A percentile compares a stretch with the other conserved stretches of the same genome.
These are phyloP conservation scores for Myrica gale DNA, from an alignment of 306 rosid species.

Conservation along the genomic window DNA sequence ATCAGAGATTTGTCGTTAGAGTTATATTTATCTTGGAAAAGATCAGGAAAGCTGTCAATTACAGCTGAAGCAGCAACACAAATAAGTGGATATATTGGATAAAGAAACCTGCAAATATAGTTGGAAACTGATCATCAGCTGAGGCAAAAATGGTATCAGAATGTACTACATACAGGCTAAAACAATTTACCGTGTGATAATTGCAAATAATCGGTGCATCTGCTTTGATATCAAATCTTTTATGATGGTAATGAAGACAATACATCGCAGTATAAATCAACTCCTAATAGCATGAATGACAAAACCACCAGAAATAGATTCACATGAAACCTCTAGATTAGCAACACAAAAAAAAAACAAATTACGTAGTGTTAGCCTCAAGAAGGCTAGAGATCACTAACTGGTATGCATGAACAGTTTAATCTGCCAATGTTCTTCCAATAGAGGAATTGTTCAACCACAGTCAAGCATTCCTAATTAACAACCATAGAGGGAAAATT, in stretches of 20 bases:
- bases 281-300: neutral
- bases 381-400: neutral
- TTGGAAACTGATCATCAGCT: neutral
- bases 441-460: neutral
- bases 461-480: neutral
- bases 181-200: neutral
- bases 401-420: neutral
- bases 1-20: slow-evolving; percentile 35
- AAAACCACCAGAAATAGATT: neutral
- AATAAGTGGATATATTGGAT: slow-evolving; percentile 92
- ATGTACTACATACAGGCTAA: neutral
- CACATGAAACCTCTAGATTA: neutral
- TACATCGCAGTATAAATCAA: neutral
- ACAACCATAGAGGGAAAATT: neutral
- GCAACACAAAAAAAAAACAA: neutral
- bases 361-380: neutral
- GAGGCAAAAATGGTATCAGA: neutral
- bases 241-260: neutral
- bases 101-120: slow-evolving; percentile 71
- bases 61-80: slow-evolving; percentile 97
- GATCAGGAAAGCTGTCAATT: slow-evolving; percentile 91
- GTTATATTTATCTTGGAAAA: slow-evolving; percentile 68
- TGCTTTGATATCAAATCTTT: neutral
- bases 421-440: neutral
- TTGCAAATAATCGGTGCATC: neutral